A percentile compares a stretch with the other conserved stretches of the same genome.
Evolutionary conservation across 495 filamentous ascomycete genomes (phyloP).

Genomic region (Acidomyces sp.): DNA sequence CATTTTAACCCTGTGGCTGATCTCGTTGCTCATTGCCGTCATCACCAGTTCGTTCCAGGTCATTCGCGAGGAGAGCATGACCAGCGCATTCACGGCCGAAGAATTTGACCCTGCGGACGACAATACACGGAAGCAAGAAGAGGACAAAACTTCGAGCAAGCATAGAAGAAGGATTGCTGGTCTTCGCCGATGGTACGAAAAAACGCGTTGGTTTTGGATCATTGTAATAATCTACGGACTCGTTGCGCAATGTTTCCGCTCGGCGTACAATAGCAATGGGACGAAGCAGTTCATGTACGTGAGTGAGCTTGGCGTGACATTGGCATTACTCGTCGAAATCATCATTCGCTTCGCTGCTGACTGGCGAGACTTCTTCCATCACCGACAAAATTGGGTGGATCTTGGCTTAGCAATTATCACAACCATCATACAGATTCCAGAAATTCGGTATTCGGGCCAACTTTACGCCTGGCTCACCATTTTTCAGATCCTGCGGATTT

Average conservation of each 20-base stretch:
- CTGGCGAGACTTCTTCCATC: constrained; percentile 65
- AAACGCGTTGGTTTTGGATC: constrained; percentile 68
- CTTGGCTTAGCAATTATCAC: constrained; percentile 66
- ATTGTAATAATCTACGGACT: constrained; percentile 64
- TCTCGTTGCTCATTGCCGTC: constrained; percentile 91
- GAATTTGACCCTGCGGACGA: constrained; percentile 33
- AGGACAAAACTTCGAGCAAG: constrained; percentile 22
- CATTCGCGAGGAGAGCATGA: constrained; percentile 89
- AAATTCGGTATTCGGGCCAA: constrained; percentile 60
- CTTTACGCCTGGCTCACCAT: constrained; percentile 80
- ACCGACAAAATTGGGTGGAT: constrained; percentile 64
- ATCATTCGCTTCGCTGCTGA: constrained; percentile 61
- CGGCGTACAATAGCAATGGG: constrained; percentile 50
- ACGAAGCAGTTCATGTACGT: constrained; percentile 45
- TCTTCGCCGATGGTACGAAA: constrained; percentile 57
- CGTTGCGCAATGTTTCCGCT: constrained; percentile 60
- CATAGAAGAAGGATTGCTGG: constrained; percentile 37
- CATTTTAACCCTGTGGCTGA: constrained; percentile 91
- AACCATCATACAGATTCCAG: constrained; percentile 72
- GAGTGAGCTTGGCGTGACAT: constrained; percentile 65
- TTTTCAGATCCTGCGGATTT: constrained; percentile 86
- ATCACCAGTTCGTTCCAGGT: constrained; percentile 98
- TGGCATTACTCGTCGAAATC: constrained; percentile 74
- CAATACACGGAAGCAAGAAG: constrained; percentile 29
- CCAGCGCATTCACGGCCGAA: constrained; percentile 78